Percentiles rank a stretch among this genome's conserved stretches.
Conservation (phyloP, 2,329 filamentous ascomycete genomes). For the Cladophialophora chaetospira region DNA sequence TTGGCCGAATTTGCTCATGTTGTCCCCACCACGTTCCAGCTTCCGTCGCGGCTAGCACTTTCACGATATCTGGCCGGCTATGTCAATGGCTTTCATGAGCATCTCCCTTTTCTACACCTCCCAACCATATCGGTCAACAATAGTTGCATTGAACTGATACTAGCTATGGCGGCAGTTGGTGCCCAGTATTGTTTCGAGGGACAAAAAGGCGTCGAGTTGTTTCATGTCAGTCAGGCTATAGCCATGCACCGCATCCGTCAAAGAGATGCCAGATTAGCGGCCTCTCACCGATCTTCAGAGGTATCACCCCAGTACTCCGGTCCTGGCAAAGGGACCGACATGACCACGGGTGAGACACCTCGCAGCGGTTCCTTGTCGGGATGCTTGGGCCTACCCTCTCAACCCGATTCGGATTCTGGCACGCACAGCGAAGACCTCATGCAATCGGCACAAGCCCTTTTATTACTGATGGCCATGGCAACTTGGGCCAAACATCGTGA, state of each 20-base stretch:
- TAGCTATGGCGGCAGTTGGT: slow-evolving; percentile 34
- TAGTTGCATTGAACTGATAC: slow-evolving; percentile 29
- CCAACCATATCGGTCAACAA: slow-evolving; percentile 27
- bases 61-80: slow-evolving; percentile 34
- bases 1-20: slow-evolving; percentile 28
- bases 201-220: slow-evolving; percentile 32
- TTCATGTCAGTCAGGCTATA: slow-evolving; percentile 30
- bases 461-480: slow-evolving; percentile 34
- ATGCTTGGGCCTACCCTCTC: slow-evolving; percentile 23
- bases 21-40: slow-evolving; percentile 28
- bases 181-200: slow-evolving; percentile 33
- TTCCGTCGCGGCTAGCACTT: slow-evolving; percentile 34
- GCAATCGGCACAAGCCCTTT: slow-evolving; percentile 31
- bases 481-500: slow-evolving; percentile 35
- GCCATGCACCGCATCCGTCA: slow-evolving; percentile 31
- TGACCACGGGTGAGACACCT: slow-evolving; percentile 18
- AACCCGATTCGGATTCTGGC: slow-evolving; percentile 18
- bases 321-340: slow-evolving; percentile 7
- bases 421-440: slow-evolving; percentile 27
- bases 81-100: slow-evolving; percentile 34
- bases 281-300: slow-evolving; percentile 33
- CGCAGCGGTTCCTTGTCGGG: slow-evolving; percentile 26
- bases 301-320: slow-evolving; percentile 17
- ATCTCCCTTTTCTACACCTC: slow-evolving; percentile 34
- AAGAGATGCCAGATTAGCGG: slow-evolving; percentile 27